Evolutionary conservation across 192 early-diverging fungal genomes (phyloP).

Genomic region (Helicostylum pulchrum): DNA sequence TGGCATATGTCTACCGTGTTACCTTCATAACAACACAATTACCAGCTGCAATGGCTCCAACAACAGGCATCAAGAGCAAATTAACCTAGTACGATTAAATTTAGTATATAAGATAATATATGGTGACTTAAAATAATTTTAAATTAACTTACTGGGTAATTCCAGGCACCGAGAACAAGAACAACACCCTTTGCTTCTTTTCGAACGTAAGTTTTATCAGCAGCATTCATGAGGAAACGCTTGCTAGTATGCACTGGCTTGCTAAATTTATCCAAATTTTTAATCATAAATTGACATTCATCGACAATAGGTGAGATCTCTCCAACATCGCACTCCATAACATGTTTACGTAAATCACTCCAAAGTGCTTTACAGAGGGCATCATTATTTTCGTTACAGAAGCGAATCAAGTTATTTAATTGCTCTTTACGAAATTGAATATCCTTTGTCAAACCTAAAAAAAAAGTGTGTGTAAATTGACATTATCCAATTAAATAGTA

Average conservation of each 20-base stretch:
- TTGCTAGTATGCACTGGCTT: conserved; percentile 33
- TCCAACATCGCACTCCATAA: conserved; percentile 22
- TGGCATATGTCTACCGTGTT: not conserved
- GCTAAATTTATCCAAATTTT: conserved; percentile 48
- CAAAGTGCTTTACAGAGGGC: conserved; percentile 16
- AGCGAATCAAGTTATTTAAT: conserved; percentile 16
- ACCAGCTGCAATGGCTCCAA: conserved; percentile 88
- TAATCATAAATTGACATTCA: conserved; percentile 29
- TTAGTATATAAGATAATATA: not conserved
- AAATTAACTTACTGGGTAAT: conserved; percentile 38
- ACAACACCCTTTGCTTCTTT: conserved; percentile 74
- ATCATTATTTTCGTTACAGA: conserved; percentile 21
- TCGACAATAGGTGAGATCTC: conserved; percentile 24
- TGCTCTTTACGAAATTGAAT: conserved; percentile 31
- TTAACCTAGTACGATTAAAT: conserved; percentile 38
- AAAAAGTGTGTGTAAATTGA: not conserved
- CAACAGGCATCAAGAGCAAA: conserved; percentile 68
- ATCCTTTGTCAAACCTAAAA: conserved; percentile 27
- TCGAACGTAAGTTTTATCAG: conserved; percentile 51
- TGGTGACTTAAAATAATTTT: not conserved
- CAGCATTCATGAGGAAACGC: conserved; percentile 43
- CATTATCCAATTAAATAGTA: not conserved
- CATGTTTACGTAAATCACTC: conserved; percentile 26
- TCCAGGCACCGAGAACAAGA: conserved; percentile 64
- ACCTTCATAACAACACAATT: conserved; percentile 75